Conservation (phyloP, 495 filamentous ascomycete species). For the Aspergillus baeticus region DNA sequence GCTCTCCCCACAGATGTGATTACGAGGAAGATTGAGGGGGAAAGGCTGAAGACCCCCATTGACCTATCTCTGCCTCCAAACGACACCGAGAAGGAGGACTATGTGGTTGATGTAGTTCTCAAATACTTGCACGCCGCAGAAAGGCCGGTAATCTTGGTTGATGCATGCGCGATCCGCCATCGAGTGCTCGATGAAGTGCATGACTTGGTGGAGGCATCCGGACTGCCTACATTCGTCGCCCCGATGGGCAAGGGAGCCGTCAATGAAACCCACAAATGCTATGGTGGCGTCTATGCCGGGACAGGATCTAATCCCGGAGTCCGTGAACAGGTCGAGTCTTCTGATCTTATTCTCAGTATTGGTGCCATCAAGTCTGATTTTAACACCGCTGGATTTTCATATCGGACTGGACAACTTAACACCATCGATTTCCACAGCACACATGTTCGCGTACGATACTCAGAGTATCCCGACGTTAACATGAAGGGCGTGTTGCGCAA, state of each 20-base stretch:
- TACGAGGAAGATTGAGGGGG: constrained; percentile 73
- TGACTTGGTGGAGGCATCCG: constrained; percentile 71
- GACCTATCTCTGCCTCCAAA: constrained; percentile 65
- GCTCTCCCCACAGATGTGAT: constrained; percentile 85
- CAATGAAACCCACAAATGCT: constrained; percentile 71
- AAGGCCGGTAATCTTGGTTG: constrained; percentile 78
- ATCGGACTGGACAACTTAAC: constrained; percentile 74
- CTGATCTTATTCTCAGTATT: constrained; percentile 81
- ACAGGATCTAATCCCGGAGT: constrained; percentile 72
- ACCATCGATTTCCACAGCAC: constrained; percentile 87
- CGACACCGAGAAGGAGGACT: constrained; percentile 72
- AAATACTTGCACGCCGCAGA: constrained; percentile 75
- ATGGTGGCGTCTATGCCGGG: constrained; percentile 86
- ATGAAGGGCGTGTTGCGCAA: constrained; percentile 88
- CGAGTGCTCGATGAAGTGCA: constrained; percentile 72
- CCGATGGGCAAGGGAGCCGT: constrained; percentile 93
- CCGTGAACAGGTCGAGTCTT: constrained; percentile 68
- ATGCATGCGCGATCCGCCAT: constrained; percentile 89
- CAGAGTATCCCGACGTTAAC: constrained; percentile 76
- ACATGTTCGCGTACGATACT: constrained; percentile 72
- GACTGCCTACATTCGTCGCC: constrained; percentile 79
- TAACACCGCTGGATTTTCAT: constrained; percentile 89
- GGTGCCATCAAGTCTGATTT: constrained; percentile 87
- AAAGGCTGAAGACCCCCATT: constrained; percentile 65
- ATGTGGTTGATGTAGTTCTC: constrained; percentile 77